A percentile compares a stretch with the other conserved stretches of the same genome.
These are phyloP conservation scores for Skeletonema menzelii DNA, from an alignment of 108 stramenopile genomes.

Conservation along the genomic window DNA sequence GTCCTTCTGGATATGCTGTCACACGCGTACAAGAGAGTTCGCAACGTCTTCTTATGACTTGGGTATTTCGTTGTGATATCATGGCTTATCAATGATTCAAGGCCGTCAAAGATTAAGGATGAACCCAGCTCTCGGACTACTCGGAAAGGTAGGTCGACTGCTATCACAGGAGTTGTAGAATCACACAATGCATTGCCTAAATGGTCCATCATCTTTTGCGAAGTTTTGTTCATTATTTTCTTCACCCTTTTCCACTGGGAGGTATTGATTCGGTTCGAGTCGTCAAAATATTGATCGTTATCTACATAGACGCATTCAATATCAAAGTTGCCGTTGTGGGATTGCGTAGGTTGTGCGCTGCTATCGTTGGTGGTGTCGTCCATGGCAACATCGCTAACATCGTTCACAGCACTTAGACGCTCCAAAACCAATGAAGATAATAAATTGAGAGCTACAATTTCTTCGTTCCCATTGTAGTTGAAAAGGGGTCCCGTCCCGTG, in stretches of 20 bases:
- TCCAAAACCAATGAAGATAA: constrained; percentile 57
- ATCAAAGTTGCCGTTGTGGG: constrained; percentile 23
- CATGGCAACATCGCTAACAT: background rate
- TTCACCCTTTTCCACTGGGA: constrained; percentile 26
- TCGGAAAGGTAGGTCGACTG: constrained; percentile 34
- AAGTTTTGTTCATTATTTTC: constrained; percentile 34
- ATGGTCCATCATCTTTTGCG: constrained; percentile 22
- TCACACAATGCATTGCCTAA: constrained; percentile 1
- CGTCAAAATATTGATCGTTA: constrained; percentile 66
- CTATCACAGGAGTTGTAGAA: constrained; percentile 24
- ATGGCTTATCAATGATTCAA: constrained; percentile 18
- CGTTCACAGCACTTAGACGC: constrained; percentile 14
- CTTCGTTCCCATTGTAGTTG: constrained; percentile 41
- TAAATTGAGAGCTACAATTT: constrained; percentile 51
- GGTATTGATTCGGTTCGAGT: constrained; percentile 26
- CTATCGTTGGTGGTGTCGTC: too few species aligned
- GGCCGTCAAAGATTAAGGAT: constrained; percentile 28
- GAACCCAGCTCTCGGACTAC: constrained; percentile 32
- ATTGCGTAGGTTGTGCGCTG: constrained; percentile 13
- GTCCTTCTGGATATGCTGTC: constrained; percentile 20
- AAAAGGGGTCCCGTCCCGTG: constrained; percentile 18
- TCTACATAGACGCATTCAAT: constrained; percentile 75
- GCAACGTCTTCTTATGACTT: constrained; percentile 30
- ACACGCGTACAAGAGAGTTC: constrained; percentile 37
- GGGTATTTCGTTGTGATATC: constrained; percentile 27